A percentile compares a stretch with the other conserved stretches of the same genome.
Conservation (phyloP, 2,329 filamentous ascomycete species). For the Diaporthe citrichinensis region DNA sequence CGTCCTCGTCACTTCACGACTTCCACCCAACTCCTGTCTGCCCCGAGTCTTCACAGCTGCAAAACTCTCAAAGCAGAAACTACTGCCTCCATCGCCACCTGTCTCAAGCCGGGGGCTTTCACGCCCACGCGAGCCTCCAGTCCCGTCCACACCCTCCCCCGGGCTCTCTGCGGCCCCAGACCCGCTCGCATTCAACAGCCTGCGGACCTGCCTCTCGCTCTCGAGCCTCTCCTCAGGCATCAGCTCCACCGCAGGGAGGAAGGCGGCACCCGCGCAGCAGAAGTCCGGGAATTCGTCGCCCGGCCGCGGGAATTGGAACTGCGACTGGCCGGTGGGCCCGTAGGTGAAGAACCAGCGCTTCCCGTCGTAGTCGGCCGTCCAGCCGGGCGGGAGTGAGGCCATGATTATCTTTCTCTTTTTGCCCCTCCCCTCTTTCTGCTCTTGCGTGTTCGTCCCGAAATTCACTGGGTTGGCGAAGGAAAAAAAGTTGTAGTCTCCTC, state of each 20-base stretch:
- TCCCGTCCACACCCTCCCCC: background rate
- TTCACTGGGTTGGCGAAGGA: background rate
- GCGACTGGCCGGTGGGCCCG: constrained; percentile 66
- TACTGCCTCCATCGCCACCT: background rate
- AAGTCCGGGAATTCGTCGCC: constrained; percentile 72
- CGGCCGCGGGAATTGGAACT: constrained; percentile 69
- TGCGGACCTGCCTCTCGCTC: constrained; percentile 64
- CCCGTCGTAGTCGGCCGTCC: constrained; percentile 72
- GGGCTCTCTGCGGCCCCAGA: background rate
- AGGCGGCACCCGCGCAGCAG: constrained; percentile 49
- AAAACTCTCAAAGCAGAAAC: constrained; percentile 61
- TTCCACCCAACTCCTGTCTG: constrained; percentile 50
- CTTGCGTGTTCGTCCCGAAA: background rate
- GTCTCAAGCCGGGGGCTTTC: background rate
- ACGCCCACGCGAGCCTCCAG: too few species aligned
- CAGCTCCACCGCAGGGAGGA: constrained; percentile 54
- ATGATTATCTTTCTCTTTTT: constrained; percentile 45
- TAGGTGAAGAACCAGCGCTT: constrained; percentile 71
- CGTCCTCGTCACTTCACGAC: too few species aligned
- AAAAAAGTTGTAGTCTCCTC: too few species aligned
- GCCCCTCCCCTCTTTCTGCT: background rate
- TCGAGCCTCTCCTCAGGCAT: constrained; percentile 67
- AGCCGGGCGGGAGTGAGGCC: constrained; percentile 64
- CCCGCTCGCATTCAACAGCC: constrained; percentile 46
- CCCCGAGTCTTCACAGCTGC: constrained; percentile 66